Percentiles rank a stretch among this genome's conserved stretches.
Evolutionary conservation across 805 yeast genomes (phyloP).

Genomic region (Candida pseudofarinosa): DNA sequence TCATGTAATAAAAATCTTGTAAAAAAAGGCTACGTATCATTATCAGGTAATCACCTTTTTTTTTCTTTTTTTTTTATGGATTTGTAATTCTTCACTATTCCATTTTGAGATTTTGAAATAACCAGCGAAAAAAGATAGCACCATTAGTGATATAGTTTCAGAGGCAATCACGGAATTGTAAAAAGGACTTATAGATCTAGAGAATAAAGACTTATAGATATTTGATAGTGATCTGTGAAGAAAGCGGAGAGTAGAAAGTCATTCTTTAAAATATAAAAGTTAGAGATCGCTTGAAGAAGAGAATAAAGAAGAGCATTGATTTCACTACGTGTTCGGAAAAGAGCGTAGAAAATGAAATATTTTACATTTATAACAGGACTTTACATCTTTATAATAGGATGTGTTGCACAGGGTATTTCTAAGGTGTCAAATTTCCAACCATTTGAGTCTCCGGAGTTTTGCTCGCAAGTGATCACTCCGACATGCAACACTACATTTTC

Average conservation of each 20-base stretch:
- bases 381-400: background rate
- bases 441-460: conserved; percentile 40
- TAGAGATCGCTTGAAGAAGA: background rate
- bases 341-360: background rate
- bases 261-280: too few species aligned
- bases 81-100: background rate
- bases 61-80: background rate
- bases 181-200: too few species aligned
- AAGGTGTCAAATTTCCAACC: conserved; percentile 22
- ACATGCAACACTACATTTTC: conserved; percentile 44
- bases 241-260: too few species aligned
- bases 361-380: background rate
- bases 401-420: background rate
- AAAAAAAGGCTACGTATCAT: background rate
- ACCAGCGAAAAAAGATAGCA: background rate
- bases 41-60: background rate
- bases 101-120: background rate
- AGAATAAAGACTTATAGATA: too few species aligned
- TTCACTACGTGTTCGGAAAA: background rate
- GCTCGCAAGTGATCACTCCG: conserved; percentile 42
- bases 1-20: background rate
- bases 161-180: too few species aligned
- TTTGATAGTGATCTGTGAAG: too few species aligned
- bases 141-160: background rate
- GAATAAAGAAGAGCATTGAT: background rate